These are phyloP conservation scores for Claviceps lovelessii DNA, from an alignment of 2,329 filamentous ascomycete species.

Conservation along the genomic window DNA sequence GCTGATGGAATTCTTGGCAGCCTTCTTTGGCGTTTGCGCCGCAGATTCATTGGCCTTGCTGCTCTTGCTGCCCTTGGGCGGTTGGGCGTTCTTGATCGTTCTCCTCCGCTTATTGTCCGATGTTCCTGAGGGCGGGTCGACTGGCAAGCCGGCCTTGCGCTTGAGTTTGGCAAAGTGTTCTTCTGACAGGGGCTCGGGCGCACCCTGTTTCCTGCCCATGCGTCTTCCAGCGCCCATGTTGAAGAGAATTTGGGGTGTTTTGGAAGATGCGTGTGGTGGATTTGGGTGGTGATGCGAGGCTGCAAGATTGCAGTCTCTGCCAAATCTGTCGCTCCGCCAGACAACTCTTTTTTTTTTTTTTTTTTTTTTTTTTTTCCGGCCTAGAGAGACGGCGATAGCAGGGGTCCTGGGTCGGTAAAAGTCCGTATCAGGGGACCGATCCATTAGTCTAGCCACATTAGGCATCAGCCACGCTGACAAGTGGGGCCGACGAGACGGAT, in stretches of 20 bases:
- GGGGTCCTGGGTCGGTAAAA: slow-evolving; percentile 18
- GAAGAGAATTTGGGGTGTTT: slow-evolving; percentile 16
- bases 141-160: slow-evolving; percentile 64
- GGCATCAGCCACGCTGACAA: neutral
- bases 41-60: slow-evolving; percentile 5
- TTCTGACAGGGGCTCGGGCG: slow-evolving; percentile 70
- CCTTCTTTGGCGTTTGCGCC: slow-evolving; percentile 12
- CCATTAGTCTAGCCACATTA: neutral
- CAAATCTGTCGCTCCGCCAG: slow-evolving; percentile 18
- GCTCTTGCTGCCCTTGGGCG: slow-evolving; percentile 11
- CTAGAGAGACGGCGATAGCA: slow-evolving; percentile 7
- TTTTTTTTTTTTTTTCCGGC: slow-evolving; percentile 20
- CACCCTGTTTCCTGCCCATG: slow-evolving; percentile 81
- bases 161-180: slow-evolving; percentile 65
- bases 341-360: slow-evolving; percentile 23
- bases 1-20: slow-evolving; percentile 11
- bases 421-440: slow-evolving; percentile 15
- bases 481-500: neutral
- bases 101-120: slow-evolving; percentile 9
- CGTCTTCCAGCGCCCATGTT: slow-evolving; percentile 77
- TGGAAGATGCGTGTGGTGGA: neutral
- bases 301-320: neutral
- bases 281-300: neutral
- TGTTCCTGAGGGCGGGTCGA: slow-evolving; percentile 41
- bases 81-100: slow-evolving; percentile 10